phyloP scores from a whole-genome alignment of 345 rosid genomes.

The Acer negundo region DNA sequence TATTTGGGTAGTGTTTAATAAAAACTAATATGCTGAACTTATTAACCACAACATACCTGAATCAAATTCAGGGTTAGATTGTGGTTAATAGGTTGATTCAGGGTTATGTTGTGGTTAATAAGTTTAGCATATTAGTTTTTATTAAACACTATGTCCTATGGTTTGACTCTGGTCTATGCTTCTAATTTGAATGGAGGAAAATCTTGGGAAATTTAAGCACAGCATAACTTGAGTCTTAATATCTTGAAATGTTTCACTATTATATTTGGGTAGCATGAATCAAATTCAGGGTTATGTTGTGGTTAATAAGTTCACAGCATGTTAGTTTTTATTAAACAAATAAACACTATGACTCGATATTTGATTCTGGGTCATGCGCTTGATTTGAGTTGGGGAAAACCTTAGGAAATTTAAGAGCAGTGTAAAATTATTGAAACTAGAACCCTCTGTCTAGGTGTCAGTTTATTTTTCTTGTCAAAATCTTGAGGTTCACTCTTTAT shows the following conservation, averaged over 20 bases:
- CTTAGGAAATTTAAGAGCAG: not conserved
- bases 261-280: too few species aligned
- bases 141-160: not conserved
- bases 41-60: too few species aligned
- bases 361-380: not conserved
- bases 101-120: not conserved
- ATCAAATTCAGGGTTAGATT: too few species aligned
- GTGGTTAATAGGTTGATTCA: too few species aligned
- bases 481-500: not conserved
- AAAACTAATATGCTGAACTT: too few species aligned
- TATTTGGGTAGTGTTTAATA: too few species aligned
- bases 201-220: not conserved
- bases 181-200: not conserved
- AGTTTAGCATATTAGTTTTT: not conserved
- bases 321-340: not conserved
- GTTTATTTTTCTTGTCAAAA: too few species aligned
- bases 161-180: not conserved
- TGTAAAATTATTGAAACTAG: not conserved
- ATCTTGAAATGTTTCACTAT: too few species aligned
- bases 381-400: too few species aligned
- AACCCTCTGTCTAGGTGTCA: not conserved
- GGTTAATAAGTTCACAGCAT: not conserved
- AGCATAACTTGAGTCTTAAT: too few species aligned
- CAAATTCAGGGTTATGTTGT: not conserved
- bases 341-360: not conserved